Evolutionary conservation across 2,329 filamentous ascomycete species (phyloP), one percentile per base, ranked within the genome.

Genomic region (Teratosphaeria gauchensis): DNA sequence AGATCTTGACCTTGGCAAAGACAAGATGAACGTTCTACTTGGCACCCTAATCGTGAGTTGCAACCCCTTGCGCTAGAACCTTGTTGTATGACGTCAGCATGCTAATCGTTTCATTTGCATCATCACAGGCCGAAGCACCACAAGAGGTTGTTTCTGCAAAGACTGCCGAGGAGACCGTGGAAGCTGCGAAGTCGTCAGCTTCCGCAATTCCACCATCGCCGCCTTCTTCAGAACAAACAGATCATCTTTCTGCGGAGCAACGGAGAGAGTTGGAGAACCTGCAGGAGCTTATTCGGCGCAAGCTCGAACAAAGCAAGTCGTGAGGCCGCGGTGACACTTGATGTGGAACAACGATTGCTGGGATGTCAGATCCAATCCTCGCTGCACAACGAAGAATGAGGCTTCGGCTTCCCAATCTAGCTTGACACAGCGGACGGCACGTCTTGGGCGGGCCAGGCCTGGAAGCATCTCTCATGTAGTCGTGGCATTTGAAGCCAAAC

Each of bases 31-130:
- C 57, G 73, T 72, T 55, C 78, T 89, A 59, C 77, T 85, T 56
- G 77, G 82, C 61, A 78, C 82, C 56, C 77, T 89, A 63, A 77
- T 88, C 63, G 85, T 88, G 76, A 77, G 84, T 80, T 63, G 2
- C 55, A 54, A 57, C 55, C 59, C 57, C 62, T 61, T 60, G 57
- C 60, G 56, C 62, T 58, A 59, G 61, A 57, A 31, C 59, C 57
- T 59, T 38, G 35, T 31, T 21, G 35, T 21, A 64, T 65, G 62
- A 66, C 61, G 60, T 69, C 61, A 64, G 62, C 56, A 64, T 64
- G 59, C 66, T 69, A 64, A 70, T 62, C 51, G 58, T 65, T 61
- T 54, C 62, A 61, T 42, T 24, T 48, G 16, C 42, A 48, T 48
- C 42, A 51, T n/a, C n/a, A 56, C 57, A 77, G 75, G 68, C 71